Evolutionary conservation across 2,329 filamentous ascomycete genomes (phyloP).

Genomic region (Pseudogymnoascus sp.): DNA sequence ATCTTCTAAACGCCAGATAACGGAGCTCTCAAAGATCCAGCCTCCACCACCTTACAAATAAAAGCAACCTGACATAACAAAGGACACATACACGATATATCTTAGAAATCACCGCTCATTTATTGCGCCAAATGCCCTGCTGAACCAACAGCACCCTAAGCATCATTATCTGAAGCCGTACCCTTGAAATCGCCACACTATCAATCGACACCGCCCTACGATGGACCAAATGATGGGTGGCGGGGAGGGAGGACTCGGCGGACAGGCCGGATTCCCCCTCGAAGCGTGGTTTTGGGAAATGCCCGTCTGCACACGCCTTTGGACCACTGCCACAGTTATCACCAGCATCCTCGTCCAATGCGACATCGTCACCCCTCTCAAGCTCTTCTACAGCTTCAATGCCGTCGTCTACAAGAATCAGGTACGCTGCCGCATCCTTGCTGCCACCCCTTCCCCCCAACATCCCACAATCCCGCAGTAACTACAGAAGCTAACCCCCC

Average conservation of each 20-base stretch:
- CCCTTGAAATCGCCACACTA: background rate
- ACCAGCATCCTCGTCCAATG: constrained; percentile 89
- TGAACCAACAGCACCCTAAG: background rate
- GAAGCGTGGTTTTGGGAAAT: constrained; percentile 99
- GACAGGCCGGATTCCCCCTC: constrained; percentile 64
- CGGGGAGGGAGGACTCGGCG: constrained; percentile 32
- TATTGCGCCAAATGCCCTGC: background rate
- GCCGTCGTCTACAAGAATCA: constrained; percentile 88
- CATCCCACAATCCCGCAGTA: background rate
- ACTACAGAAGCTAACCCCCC: constrained; percentile 8
- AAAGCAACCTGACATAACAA: background rate
- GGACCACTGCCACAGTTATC: constrained; percentile 86
- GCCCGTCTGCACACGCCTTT: constrained; percentile 91
- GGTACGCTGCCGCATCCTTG: constrained; percentile 43
- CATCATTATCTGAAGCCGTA: background rate
- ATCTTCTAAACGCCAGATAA: constrained; percentile 1
- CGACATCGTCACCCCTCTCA: constrained; percentile 83
- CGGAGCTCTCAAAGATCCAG: background rate
- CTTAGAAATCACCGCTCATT: background rate
- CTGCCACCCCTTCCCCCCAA: background rate
- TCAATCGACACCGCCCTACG: constrained; percentile 8
- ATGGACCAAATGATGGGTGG: constrained; percentile 32
- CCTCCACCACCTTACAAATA: background rate
- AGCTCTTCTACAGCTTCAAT: constrained; percentile 93
- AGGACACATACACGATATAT: background rate